Base-by-base conservation (phyloP, 1,139 yeast genomes). In the Groenewaldozyma auringiensis region DNA sequence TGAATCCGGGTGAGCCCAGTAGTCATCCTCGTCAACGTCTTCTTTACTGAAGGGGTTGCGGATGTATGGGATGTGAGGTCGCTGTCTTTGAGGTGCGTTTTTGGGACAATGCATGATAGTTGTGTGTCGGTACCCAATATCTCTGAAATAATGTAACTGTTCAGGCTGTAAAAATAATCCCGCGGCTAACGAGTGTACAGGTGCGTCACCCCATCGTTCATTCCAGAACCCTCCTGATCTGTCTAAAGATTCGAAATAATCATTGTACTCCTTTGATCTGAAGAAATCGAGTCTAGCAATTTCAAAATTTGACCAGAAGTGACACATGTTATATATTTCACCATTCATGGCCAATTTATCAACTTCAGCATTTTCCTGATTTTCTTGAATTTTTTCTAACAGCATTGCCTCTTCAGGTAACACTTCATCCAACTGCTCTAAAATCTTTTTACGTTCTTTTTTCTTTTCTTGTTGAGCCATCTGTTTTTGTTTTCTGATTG, bases 161-260 rank as follows among this genome's bases (percentile, higher is more conserved):
- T 76, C 68, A 2, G 80, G 61, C 46, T 81, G 73, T 40, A 87
- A 66, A 58, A 83, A 70, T 74, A 88, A 71, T 0, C 87, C 94
- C 4, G 83, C 75, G 0, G 92, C 96, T 20, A 88, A 67, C 1
- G 95, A 82, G 62, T 87, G 96, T 2, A 88, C 79, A 0, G 96
- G 95, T 0, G 96, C 96, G 69, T 88, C 96, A 1, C 96, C 96
- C 96, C 96, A 88, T 58, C 96, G 68, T 61, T 88, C 96, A 45
- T 74, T 74, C 72, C 79, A 86, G 59, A 88, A 88, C 0, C 96
- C 96, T 8, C 89, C 87, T 11, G 80, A 71, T 11, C 63, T 47
- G 47, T 88, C 96, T 45, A 88, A 65, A 52, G 71, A 77, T 33
- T 79, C 65, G 61, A 83, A 85, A 59, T 81, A 87, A 20, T 71